phyloP scores from a whole-genome alignment of 2,329 filamentous ascomycete genomes.

The Colletotrichum somersetense region DNA sequence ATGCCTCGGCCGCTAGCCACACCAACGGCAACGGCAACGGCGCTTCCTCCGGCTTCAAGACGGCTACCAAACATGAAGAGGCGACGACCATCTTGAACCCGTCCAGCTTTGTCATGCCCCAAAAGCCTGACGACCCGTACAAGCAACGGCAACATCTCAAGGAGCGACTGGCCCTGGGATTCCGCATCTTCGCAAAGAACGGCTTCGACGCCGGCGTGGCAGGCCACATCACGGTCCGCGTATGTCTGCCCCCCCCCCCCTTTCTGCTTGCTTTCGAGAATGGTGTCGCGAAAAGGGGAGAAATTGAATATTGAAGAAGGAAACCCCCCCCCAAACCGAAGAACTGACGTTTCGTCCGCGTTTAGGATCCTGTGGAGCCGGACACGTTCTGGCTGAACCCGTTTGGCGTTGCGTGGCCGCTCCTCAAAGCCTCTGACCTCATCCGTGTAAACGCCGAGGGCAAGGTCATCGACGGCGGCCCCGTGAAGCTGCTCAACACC shows the following conservation, averaged over 20 bases:
- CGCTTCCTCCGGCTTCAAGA: neutral
- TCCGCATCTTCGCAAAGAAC: slow-evolving; percentile 69
- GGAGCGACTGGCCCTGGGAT: slow-evolving; percentile 65
- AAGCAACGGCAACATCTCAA: slow-evolving; percentile 67
- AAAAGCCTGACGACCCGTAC: slow-evolving; percentile 45
- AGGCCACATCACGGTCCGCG: slow-evolving; percentile 73
- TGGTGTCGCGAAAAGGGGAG: neutral
- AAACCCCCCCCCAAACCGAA: neutral
- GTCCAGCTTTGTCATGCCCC: slow-evolving; percentile 14
- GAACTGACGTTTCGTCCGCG: neutral
- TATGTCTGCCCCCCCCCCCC: slow-evolving; percentile 15
- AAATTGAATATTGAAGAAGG: neutral
- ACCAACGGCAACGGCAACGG: slow-evolving; percentile 29
- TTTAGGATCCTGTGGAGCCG: slow-evolving; percentile 67
- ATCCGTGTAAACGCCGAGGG: slow-evolving; percentile 74
- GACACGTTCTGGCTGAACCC: slow-evolving; percentile 77
- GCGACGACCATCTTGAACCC: neutral
- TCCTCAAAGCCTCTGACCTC: slow-evolving; percentile 75
- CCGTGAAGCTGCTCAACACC: slow-evolving; percentile 36
- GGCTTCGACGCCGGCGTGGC: slow-evolving; percentile 73
- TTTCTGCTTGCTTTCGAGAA: neutral
- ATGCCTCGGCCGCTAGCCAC: slow-evolving; percentile 11
- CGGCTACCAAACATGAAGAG: slow-evolving; percentile 8
- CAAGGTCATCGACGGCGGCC: slow-evolving; percentile 72
- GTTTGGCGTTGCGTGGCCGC: slow-evolving; percentile 71